Conservation (phyloP, 176 grass and related monocot species). For the Calamus simplicifolius region DNA sequence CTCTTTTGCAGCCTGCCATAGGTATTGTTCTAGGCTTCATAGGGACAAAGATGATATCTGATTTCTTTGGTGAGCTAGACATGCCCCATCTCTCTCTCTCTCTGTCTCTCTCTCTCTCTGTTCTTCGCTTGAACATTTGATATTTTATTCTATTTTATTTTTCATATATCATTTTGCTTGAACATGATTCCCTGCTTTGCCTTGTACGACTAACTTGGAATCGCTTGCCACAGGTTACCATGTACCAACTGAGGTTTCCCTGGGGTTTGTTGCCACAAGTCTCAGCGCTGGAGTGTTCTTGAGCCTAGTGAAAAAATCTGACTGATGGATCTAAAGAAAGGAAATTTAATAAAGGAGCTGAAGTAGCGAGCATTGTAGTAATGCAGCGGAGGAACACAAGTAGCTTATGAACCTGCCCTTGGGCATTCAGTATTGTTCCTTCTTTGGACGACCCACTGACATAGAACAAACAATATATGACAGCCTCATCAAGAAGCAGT, state of each 20-base stretch:
- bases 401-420: too few species aligned
- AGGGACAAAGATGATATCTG: constrained; percentile 85
- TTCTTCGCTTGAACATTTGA: neutral
- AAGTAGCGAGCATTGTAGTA: too few species aligned
- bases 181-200: constrained; percentile 5
- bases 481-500: too few species aligned
- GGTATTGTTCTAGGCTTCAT: constrained; percentile 87
- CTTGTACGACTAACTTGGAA: constrained; percentile 15
- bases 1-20: constrained; percentile 77
- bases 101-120: neutral
- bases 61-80: constrained; percentile 71
- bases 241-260: constrained; percentile 69
- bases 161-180: constrained; percentile 2
- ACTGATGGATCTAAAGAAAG: constrained; percentile 35
- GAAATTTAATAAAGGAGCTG: neutral
- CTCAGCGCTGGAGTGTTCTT: constrained; percentile 72
- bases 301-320: constrained; percentile 67
- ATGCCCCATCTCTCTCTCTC: constrained; percentile 6
- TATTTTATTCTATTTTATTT: neutral
- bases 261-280: constrained; percentile 71
- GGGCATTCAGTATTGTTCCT: too few species aligned
- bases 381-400: too few species aligned
- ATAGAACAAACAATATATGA: too few species aligned
- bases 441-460: too few species aligned
- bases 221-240: constrained; percentile 62